phyloP scores from a whole-genome alignment of 208 protist genomes.

The Crithidia acanthocephali region DNA sequence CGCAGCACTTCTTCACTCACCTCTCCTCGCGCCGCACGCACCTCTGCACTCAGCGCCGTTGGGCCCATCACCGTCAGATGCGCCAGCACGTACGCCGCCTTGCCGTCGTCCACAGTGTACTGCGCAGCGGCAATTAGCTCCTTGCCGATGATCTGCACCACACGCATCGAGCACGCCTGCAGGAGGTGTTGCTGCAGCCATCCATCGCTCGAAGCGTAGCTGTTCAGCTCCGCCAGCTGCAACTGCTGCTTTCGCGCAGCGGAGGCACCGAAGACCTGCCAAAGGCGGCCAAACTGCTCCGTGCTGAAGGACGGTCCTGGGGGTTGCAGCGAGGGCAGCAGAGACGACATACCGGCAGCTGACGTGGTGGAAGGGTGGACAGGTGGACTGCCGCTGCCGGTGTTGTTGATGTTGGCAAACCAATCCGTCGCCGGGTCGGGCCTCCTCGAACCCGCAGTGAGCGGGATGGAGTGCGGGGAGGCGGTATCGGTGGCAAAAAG shows the following conservation, averaged over 20 bases:
- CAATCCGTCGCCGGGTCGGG: constrained; percentile 3
- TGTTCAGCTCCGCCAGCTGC: background rate
- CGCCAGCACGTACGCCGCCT: constrained; percentile 28
- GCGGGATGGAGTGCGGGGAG: background rate
- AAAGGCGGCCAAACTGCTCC: constrained; percentile 32
- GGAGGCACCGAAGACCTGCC: constrained; percentile 1
- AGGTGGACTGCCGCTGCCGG: no score
- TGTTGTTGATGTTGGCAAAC: constrained; percentile 1
- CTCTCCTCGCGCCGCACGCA: constrained; percentile 5
- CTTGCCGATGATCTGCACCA: constrained; percentile 68
- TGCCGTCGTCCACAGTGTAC: background rate
- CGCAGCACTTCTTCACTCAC: constrained; percentile 11
- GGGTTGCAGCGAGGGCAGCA: constrained; percentile 23
- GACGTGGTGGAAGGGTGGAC: background rate
- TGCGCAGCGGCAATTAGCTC: constrained; percentile 62
- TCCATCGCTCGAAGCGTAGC: background rate
- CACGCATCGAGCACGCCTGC: constrained; percentile 38
- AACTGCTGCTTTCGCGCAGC: constrained; percentile 4
- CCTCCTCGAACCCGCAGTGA: background rate
- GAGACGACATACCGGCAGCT: background rate
- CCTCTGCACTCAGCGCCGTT: background rate
- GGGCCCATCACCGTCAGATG: constrained; percentile 23
- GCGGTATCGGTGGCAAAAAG: constrained; percentile 14
- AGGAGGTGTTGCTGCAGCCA: constrained; percentile 35
- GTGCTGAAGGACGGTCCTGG: constrained; percentile 32